phyloP scores from a whole-genome alignment of 208 protist species.

The Herpetomonas samuelpessoai region DNA sequence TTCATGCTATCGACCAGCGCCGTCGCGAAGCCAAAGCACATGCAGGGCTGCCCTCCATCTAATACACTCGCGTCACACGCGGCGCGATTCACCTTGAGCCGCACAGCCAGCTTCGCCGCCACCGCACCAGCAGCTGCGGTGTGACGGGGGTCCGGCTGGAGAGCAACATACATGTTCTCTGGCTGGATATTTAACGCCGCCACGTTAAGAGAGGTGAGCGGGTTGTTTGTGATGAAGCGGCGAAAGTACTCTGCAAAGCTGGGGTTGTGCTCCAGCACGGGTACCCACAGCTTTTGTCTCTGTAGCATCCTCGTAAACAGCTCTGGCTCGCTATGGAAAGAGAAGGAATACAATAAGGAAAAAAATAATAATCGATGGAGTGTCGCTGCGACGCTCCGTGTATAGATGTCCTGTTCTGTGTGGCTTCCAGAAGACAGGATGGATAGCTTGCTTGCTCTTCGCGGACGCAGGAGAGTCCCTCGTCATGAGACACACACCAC shows the following conservation, averaged over 20 bases:
- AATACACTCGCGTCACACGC: slow-evolving; percentile 34
- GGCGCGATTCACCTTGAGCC: slow-evolving; percentile 26
- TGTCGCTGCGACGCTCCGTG: no score
- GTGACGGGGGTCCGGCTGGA: slow-evolving; percentile 22
- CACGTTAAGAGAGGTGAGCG: slow-evolving; percentile 27
- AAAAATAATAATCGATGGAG: no score
- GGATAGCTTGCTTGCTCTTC: no score
- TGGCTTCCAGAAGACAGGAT: no score
- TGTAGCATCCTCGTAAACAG: slow-evolving; percentile 59
- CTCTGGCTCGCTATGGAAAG: no score
- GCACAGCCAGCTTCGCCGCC: slow-evolving; percentile 52
- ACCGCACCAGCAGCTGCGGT: slow-evolving; percentile 9
- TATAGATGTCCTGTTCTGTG: no score
- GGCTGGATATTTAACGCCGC: slow-evolving; percentile 22
- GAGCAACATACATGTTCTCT: slow-evolving; percentile 38
- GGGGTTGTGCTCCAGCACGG: slow-evolving; percentile 43
- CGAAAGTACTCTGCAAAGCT: slow-evolving; percentile 28
- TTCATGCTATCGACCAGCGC: slow-evolving; percentile 59
- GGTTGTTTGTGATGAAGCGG: slow-evolving; percentile 33
- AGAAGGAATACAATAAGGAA: no score
- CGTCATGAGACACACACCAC: no score
- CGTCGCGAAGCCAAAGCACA: slow-evolving; percentile 43
- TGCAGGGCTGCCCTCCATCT: neutral
- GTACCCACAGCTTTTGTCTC: slow-evolving; percentile 59
- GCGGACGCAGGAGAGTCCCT: no score